Evolutionary conservation across 805 yeast genomes (phyloP).

Genomic region (Wickerhamiella slavikovae): DNA sequence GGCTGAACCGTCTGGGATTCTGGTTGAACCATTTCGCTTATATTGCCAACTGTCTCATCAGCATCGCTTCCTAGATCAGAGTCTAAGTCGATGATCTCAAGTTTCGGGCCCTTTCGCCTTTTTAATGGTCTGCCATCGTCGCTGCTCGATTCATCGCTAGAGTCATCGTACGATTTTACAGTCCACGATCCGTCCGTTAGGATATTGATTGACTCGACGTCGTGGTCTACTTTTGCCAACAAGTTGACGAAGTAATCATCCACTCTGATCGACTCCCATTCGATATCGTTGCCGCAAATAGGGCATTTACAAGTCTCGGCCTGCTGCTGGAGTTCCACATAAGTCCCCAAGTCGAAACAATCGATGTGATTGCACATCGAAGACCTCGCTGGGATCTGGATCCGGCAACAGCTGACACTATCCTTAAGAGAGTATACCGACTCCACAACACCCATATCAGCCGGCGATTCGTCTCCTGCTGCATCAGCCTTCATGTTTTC

Average conservation of each 20-base stretch:
- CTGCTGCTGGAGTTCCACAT: conserved; percentile 52
- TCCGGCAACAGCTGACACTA: conserved; percentile 54
- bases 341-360: conserved; percentile 71
- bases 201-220: conserved; percentile 45
- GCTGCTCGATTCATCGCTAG: conserved; percentile 9
- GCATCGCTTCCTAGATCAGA: neutral
- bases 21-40: neutral
- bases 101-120: conserved; percentile 1
- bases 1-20: neutral
- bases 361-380: conserved; percentile 57
- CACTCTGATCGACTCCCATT: conserved; percentile 38
- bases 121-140: conserved; percentile 7
- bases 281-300: conserved; percentile 37
- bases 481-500: conserved; percentile 20
- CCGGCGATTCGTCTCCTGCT: conserved; percentile 31
- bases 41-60: neutral
- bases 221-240: conserved; percentile 28
- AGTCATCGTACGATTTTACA: conserved; percentile 8
- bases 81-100: conserved; percentile 16
- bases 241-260: conserved; percentile 58
- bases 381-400: conserved; percentile 54
- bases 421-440: conserved; percentile 52
- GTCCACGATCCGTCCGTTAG: conserved; percentile 60
- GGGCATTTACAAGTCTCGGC: conserved; percentile 83
- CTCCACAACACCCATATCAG: conserved; percentile 46